Conservation (phyloP, 352 stramenopile genomes). For the Globisporangium yorkense region DNA sequence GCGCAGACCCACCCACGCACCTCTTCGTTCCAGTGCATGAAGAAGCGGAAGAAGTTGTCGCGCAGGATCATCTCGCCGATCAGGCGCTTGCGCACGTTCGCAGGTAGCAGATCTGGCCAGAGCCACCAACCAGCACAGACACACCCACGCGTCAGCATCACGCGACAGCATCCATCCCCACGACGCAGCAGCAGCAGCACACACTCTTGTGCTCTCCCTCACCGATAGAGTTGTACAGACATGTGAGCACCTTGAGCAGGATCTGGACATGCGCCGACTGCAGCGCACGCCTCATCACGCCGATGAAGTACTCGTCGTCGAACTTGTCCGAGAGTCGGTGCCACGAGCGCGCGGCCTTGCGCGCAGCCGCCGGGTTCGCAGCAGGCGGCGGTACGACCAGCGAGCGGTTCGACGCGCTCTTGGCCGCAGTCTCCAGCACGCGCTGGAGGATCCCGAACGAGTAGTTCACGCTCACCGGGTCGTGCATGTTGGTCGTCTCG, state of each 20-base stretch:
- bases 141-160: not conserved
- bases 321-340: slow-evolving; percentile 45
- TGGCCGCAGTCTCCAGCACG: slow-evolving; percentile 54
- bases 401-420: slow-evolving; percentile 7
- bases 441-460: slow-evolving; percentile 74
- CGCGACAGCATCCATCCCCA: not conserved
- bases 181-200: not conserved
- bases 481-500: slow-evolving; percentile 79
- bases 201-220: slow-evolving; percentile 5
- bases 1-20: slow-evolving; percentile 17
- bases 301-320: slow-evolving; percentile 67
- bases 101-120: slow-evolving; percentile 53
- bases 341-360: not conserved
- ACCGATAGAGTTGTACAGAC: slow-evolving; percentile 82
- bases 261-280: slow-evolving; percentile 78
- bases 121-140: not conserved
- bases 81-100: slow-evolving; percentile 52
- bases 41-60: slow-evolving; percentile 85
- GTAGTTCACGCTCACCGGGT: slow-evolving; percentile 80
- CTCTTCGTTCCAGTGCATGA: slow-evolving; percentile 89
- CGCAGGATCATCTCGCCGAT: slow-evolving; percentile 70
- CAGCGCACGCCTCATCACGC: slow-evolving; percentile 60
- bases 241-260: slow-evolving; percentile 81
- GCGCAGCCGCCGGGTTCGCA: not conserved
- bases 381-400: not conserved